These are phyloP conservation scores for Retiboletus fuscus DNA, from an alignment of 1,284 basidiomycete genomes.

Conservation along the genomic window DNA sequence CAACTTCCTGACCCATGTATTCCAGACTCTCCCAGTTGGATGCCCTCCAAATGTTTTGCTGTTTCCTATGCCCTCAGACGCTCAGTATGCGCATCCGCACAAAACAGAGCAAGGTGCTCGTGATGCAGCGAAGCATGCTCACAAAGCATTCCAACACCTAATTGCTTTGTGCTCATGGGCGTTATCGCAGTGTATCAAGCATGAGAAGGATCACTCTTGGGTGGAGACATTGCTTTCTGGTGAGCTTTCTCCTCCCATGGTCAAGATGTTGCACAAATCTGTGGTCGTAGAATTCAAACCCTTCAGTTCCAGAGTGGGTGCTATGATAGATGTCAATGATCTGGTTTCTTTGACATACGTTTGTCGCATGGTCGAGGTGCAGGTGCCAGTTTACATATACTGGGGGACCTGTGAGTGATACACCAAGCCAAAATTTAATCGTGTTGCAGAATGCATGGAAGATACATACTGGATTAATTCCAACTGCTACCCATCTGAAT, in stretches of 20 bases:
- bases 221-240: neutral
- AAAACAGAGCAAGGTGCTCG: neutral
- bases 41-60: neutral
- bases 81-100: neutral
- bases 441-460: neutral
- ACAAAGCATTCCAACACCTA: neutral
- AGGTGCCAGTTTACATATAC: conserved; percentile 14
- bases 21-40: neutral
- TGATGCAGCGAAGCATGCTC: neutral
- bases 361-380: neutral
- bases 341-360: conserved; percentile 4
- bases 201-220: neutral
- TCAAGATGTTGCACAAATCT: neutral
- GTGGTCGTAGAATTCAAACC: neutral
- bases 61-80: neutral
- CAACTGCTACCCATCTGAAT: conserved; percentile 1
- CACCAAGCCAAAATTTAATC: neutral
- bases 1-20: neutral
- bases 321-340: neutral
- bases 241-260: neutral
- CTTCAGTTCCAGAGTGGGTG: neutral
- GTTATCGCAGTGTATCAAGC: neutral
- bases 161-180: neutral
- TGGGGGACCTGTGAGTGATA: conserved; percentile 1
- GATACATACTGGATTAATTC: conserved; percentile 10